Percentiles rank a stretch among this genome's conserved stretches.
phyloP scores from a whole-genome alignment of 352 stramenopile species.

The Globisporangium yorkense region DNA sequence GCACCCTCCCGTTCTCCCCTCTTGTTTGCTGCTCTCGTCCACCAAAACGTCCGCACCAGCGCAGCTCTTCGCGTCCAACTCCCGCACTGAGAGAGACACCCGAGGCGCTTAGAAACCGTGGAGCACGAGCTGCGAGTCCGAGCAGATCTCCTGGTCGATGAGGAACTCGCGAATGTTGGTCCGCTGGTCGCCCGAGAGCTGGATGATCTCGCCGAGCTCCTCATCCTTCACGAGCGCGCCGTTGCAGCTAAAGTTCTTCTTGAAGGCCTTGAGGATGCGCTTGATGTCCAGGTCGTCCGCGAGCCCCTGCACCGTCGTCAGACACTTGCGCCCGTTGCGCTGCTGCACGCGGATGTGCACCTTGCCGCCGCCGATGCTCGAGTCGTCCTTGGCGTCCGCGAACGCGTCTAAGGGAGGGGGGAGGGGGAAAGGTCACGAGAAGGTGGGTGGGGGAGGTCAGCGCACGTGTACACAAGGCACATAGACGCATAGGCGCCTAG shows the following conservation, averaged over 20 bases:
- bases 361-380: slow-evolving; percentile 79
- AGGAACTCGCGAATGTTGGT: slow-evolving; percentile 99
- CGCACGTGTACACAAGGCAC: slow-evolving; percentile 1
- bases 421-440: not conserved
- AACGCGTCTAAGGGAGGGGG: slow-evolving; percentile 58
- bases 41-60: not conserved
- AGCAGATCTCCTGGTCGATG: slow-evolving; percentile 98
- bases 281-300: slow-evolving; percentile 98
- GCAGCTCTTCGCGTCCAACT: not conserved
- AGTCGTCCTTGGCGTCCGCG: slow-evolving; percentile 85
- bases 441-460: slow-evolving; percentile 1
- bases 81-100: not conserved
- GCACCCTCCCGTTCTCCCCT: too few relatives aligned
- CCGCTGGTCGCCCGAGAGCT: slow-evolving; percentile 98
- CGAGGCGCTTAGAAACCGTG: slow-evolving; percentile 94
- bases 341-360: slow-evolving; percentile 99
- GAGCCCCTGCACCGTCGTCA: slow-evolving; percentile 98
- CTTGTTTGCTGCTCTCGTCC: not conserved
- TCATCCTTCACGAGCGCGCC: slow-evolving; percentile 98
- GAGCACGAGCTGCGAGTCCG: slow-evolving; percentile 93
- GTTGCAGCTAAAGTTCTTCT: slow-evolving; percentile 99
- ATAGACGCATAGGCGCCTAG: not conserved
- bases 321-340: slow-evolving; percentile 99
- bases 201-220: slow-evolving; percentile 97
- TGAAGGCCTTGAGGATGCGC: slow-evolving; percentile 99